phyloP scores from a whole-genome alignment of 2,329 filamentous ascomycete species.

The Xylariaceae sp. region DNA sequence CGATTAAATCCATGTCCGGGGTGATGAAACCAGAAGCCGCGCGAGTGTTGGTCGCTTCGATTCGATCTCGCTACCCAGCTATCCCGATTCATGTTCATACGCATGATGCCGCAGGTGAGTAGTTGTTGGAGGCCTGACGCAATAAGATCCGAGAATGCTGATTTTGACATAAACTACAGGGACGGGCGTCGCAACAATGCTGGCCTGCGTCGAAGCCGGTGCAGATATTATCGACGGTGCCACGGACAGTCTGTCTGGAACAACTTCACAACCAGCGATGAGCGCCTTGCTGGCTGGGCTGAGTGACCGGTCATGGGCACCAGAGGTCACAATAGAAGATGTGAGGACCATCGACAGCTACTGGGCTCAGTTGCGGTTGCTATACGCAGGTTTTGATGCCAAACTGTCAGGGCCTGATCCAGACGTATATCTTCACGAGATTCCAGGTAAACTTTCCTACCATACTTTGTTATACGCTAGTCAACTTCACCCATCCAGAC shows the following conservation, averaged over 20 bases:
- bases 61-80: not conserved
- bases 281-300: not conserved
- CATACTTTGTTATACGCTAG: too few species aligned
- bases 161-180: too few species aligned
- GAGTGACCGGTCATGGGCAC: too few species aligned
- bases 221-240: conserved; percentile 1
- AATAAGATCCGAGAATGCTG: too few species aligned
- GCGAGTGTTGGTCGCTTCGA: not conserved
- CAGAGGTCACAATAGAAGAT: too few species aligned
- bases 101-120: too few species aligned
- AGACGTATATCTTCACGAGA: conserved; percentile 1
- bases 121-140: too few species aligned
- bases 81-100: conserved; percentile 1
- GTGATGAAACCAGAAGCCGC: conserved; percentile 2
- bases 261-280: conserved; percentile 1
- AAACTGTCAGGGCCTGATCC: conserved; percentile 4
- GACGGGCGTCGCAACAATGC: conserved; percentile 1
- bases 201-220: conserved; percentile 1
- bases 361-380: conserved; percentile 1
- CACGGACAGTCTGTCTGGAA: conserved; percentile 1
- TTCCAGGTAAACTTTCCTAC: conserved; percentile 2
- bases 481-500: too few species aligned
- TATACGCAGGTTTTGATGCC: conserved; percentile 3
- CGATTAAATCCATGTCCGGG: conserved; percentile 1
- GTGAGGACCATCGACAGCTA: not conserved